Evolutionary conservation across 2,329 filamentous ascomycete genomes (phyloP).

Genomic region (Coleophoma crateriformis): DNA sequence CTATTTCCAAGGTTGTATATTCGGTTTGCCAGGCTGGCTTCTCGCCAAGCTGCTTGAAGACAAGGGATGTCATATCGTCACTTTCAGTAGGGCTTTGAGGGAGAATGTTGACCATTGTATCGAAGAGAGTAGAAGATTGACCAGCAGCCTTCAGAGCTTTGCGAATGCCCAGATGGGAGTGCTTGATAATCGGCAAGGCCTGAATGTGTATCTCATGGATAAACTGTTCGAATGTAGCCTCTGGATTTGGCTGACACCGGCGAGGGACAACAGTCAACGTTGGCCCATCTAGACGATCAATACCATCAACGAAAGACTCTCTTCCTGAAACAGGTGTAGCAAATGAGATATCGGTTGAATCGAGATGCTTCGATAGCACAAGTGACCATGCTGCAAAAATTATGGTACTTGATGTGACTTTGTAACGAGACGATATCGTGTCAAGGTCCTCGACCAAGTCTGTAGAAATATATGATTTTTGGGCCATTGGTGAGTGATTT

Average conservation of each 20-base stretch:
- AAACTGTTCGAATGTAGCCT: neutral
- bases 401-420: neutral
- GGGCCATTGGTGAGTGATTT: too few species aligned
- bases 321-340: neutral
- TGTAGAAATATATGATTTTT: neutral
- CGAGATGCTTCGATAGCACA: neutral
- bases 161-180: neutral
- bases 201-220: neutral
- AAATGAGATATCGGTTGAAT: constrained; percentile 1
- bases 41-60: too few species aligned
- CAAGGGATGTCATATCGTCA: neutral
- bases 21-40: neutral
- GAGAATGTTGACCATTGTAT: constrained; percentile 4
- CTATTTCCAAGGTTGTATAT: constrained; percentile 1
- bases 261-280: constrained; percentile 1
- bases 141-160: neutral
- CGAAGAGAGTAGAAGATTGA: neutral
- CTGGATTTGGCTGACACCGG: neutral
- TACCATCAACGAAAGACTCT: constrained; percentile 1
- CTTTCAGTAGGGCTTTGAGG: constrained; percentile 1
- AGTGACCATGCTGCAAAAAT: neutral
- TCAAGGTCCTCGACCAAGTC: neutral
- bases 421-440: neutral
- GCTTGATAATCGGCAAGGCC: neutral
- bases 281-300: constrained; percentile 1